phyloP scores from a whole-genome alignment of 2,329 filamentous ascomycete genomes.

The Phaeosphaeria sp. region DNA sequence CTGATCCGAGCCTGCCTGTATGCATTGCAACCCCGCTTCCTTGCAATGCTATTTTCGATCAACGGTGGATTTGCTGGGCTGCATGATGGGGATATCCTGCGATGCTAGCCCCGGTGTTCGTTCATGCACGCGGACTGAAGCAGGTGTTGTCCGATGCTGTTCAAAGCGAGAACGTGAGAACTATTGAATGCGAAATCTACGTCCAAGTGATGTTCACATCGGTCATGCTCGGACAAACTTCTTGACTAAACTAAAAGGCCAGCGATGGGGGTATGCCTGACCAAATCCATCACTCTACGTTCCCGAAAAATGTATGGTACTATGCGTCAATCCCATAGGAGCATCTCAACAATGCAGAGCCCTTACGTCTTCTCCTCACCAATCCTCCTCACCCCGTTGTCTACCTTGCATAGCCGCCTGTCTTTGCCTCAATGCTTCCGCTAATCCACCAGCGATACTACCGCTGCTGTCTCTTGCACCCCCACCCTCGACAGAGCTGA shows the following conservation, averaged over 20 bases:
- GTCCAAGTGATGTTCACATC: neutral
- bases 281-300: neutral
- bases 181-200: neutral
- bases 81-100: neutral
- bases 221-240: neutral
- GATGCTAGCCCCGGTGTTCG: neutral
- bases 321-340: neutral
- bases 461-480: slow-evolving; percentile 48
- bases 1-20: neutral
- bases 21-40: neutral
- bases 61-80: neutral
- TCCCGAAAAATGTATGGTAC: neutral
- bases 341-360: neutral
- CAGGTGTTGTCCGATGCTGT: neutral
- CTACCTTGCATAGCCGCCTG: slow-evolving; percentile 58
- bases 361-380: slow-evolving; percentile 7
- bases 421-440: slow-evolving; percentile 57
- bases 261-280: neutral
- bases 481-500: slow-evolving; percentile 45
- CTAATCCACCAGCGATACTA: slow-evolving; percentile 57
- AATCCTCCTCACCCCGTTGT: slow-evolving; percentile 46
- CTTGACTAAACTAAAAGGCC: neutral
- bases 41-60: neutral
- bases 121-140: neutral
- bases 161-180: neutral